Conservation (phyloP, 305 asterid species). For the Fraxinus ornus region DNA sequence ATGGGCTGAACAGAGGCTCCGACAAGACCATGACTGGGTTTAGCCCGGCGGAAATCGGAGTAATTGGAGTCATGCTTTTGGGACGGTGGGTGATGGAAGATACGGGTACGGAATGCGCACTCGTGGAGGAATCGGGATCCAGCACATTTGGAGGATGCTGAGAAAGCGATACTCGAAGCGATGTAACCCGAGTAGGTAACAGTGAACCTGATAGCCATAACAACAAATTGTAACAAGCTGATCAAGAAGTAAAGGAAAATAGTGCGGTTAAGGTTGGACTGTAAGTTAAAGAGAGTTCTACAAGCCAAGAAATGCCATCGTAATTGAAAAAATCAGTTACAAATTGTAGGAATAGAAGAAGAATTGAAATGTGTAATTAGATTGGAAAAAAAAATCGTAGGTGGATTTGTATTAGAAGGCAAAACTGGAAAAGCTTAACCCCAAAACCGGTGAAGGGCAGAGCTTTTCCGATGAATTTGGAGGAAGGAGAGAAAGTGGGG, state of each 20-base stretch:
- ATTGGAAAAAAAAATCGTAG: constrained; percentile 11
- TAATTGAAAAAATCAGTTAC: constrained; percentile 32
- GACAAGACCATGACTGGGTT: constrained; percentile 23
- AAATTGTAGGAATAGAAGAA: constrained; percentile 30
- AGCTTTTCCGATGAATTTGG: constrained; percentile 6
- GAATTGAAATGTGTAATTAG: constrained; percentile 43
- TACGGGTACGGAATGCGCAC: constrained; percentile 31
- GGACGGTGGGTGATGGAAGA: constrained; percentile 40
- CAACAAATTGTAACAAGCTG: constrained; percentile 37
- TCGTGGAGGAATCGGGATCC: constrained; percentile 61
- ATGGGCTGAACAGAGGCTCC: constrained; percentile 8
- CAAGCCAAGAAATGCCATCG: constrained; percentile 32
- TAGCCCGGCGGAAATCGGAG: constrained; percentile 42
- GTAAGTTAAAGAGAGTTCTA: constrained; percentile 35
- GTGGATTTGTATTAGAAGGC: neutral
- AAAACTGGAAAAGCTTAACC: constrained; percentile 19
- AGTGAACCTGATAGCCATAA: constrained; percentile 88
- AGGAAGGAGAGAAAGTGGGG: too few relatives aligned
- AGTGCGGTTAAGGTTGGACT: constrained; percentile 29
- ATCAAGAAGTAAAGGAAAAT: constrained; percentile 47
- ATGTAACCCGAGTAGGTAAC: constrained; percentile 69
- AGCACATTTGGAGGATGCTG: constrained; percentile 56
- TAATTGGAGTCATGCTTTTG: constrained; percentile 43
- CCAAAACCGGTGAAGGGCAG: constrained; percentile 15
- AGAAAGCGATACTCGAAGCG: constrained; percentile 55